Base-by-base conservation (phyloP, 129 eudicot species). In the Tagetes patula region DNA sequence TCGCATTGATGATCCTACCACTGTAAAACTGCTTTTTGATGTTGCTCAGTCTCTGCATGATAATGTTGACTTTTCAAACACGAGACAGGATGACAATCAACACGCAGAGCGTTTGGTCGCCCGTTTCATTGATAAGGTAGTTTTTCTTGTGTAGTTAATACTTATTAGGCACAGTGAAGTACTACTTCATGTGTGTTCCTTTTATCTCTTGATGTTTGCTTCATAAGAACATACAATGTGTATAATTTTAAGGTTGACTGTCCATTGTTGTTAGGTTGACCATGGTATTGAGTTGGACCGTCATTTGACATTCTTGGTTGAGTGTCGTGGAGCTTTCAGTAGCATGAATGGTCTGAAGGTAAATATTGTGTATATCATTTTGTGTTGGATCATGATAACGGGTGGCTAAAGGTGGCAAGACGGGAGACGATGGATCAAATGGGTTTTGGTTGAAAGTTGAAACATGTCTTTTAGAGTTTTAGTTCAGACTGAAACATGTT, bases 301-400 rank as follows among this genome's bases (percentile, higher is more conserved):
- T 49, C 88, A 86, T 72, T 83, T 91, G 67, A 72, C 90, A 67
- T 91, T 91, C 76, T 68, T 91, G 61, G 74, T 82, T 75, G 87
- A 84, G 47, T 91, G 97, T 72, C 95, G 96, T 75, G 96, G 92
- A 76, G 90, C 96, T 73, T 86, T 91, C 74, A 83, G 84, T 46
- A 70, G 80, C 82, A 79, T 84, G 66, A 85, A 81, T 52, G 87
- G 82, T 73, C 76, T 91, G 78, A 87, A 88, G 96, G 96, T 90
- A 48, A 58, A 2, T 30, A 32, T n/a, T 48, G 40, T 73, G 52
- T 67, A 66, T 59, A 36, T 62, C 38, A 77, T 42, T 67, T 54
- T 76, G 34, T 40, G 56, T 67, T 67, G 59, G 47, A 42, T 52
- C 45, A 60, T 50, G 64, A 39, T 49, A 49, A 74, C 3, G 7